Conservation (phyloP, 495 filamentous ascomycete genomes). For the Penicillium canescens region DNA sequence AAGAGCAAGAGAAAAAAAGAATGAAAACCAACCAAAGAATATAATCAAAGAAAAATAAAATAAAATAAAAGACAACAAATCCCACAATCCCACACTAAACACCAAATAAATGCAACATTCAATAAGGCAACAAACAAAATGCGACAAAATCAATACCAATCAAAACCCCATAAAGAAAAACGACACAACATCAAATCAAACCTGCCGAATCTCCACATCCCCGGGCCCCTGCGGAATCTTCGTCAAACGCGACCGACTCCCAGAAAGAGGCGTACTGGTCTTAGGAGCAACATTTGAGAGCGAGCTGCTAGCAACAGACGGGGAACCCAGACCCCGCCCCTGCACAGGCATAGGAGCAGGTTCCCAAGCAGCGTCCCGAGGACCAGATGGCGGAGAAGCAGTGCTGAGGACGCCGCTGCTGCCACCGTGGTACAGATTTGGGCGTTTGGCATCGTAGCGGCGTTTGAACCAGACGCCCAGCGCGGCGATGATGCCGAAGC, state of each 20-base stretch:
- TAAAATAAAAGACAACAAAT: too few species aligned
- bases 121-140: not conserved
- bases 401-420: slow-evolving; percentile 15
- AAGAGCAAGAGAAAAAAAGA: not conserved
- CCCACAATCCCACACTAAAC: not conserved
- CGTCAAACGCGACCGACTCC: slow-evolving; percentile 22
- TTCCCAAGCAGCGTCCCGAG: not conserved
- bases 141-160: not conserved
- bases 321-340: not conserved
- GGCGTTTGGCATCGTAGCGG: slow-evolving; percentile 47
- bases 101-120: not conserved
- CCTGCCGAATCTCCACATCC: slow-evolving; percentile 33
- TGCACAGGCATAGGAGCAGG: not conserved
- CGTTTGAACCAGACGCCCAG: slow-evolving; percentile 47
- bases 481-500: slow-evolving; percentile 39
- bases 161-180: not conserved
- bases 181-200: slow-evolving; percentile 2
- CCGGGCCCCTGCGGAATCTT: slow-evolving; percentile 15
- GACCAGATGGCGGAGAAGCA: not conserved
- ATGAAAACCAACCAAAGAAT: slow-evolving; percentile 4
- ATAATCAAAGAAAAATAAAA: slow-evolving; percentile 9
- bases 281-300: slow-evolving; percentile 25
- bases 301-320: slow-evolving; percentile 35
- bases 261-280: slow-evolving; percentile 5
- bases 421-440: slow-evolving; percentile 35